These are phyloP conservation scores for Dendryphion nanum DNA, from an alignment of 2,329 filamentous ascomycete genomes.

Conservation along the genomic window DNA sequence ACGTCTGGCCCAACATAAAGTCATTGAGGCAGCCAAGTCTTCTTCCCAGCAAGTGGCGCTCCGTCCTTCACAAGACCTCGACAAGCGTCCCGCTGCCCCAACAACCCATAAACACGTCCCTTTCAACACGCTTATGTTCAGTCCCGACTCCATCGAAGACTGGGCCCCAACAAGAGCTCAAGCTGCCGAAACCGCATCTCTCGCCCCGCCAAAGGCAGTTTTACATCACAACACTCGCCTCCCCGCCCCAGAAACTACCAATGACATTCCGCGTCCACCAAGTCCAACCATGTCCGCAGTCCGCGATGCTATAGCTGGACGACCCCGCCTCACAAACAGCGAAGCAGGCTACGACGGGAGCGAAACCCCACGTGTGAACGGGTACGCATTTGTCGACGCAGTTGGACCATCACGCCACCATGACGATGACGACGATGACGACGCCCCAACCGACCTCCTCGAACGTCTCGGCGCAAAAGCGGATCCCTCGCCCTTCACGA, in stretches of 20 bases:
- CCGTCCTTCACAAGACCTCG: slow-evolving; percentile 60
- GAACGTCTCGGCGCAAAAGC: slow-evolving; percentile 44
- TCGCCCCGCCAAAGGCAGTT: slow-evolving; percentile 73
- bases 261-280: slow-evolving; percentile 53
- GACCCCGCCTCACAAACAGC: slow-evolving; percentile 60
- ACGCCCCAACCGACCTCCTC: slow-evolving; percentile 40
- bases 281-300: slow-evolving; percentile 83
- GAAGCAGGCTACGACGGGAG: slow-evolving; percentile 62
- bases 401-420: slow-evolving; percentile 47
- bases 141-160: slow-evolving; percentile 62
- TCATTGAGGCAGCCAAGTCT: slow-evolving; percentile 62
- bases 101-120: slow-evolving; percentile 68
- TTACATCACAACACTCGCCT: slow-evolving; percentile 81
- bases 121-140: slow-evolving; percentile 86
- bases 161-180: slow-evolving; percentile 61
- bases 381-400: slow-evolving; percentile 92
- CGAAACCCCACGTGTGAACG: slow-evolving; percentile 88
- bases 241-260: slow-evolving; percentile 47
- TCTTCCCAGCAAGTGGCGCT: slow-evolving; percentile 24
- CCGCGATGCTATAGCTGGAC: slow-evolving; percentile 78
- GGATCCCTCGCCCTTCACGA: slow-evolving; percentile 59
- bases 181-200: slow-evolving; percentile 66
- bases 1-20: slow-evolving; percentile 67
- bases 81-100: slow-evolving; percentile 74
- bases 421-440: slow-evolving; percentile 38